A percentile compares a stretch with the other conserved stretches of the same genome.
Conservation (phyloP, 805 yeast genomes). For the Vanderwaltozyma polyspora region DNA sequence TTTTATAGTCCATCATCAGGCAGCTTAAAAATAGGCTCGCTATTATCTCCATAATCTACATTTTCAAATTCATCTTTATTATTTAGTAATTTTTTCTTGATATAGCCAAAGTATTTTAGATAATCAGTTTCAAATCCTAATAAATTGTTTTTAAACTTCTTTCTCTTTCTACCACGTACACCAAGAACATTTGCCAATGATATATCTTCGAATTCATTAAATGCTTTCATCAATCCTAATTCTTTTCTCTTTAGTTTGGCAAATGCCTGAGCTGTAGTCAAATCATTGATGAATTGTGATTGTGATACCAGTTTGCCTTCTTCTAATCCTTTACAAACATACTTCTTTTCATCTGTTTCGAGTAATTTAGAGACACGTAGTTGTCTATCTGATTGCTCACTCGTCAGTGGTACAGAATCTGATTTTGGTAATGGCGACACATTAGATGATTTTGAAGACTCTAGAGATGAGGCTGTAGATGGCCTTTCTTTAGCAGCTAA, state of each 20-base stretch:
- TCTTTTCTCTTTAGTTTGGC: slow-evolving; percentile 18
- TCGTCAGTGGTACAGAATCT: not conserved
- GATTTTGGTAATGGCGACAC: not conserved
- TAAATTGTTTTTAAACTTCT: slow-evolving; percentile 23
- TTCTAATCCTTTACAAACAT: not conserved
- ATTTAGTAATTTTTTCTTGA: slow-evolving; percentile 14
- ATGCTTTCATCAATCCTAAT: slow-evolving; percentile 24
- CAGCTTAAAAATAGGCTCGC: not conserved
- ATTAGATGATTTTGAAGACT: not conserved
- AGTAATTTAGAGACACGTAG: not conserved
- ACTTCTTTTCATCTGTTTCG: slow-evolving; percentile 1
- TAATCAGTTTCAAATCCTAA: slow-evolving; percentile 28
- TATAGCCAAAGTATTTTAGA: slow-evolving; percentile 14
- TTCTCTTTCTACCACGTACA: slow-evolving; percentile 28
- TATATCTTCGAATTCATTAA: slow-evolving; percentile 27
- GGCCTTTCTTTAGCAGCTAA: not conserved
- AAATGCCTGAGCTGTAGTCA: slow-evolving; percentile 14
- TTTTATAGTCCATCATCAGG: too few relatives aligned
- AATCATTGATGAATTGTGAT: slow-evolving; percentile 13
- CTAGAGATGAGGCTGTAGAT: not conserved
- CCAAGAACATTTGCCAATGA: slow-evolving; percentile 28
- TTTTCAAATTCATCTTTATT: not conserved
- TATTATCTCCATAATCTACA: not conserved
- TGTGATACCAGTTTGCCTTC: slow-evolving; percentile 11
- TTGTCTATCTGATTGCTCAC: not conserved